Evolutionary conservation across 1,284 basidiomycete species (phyloP).

Genomic region (Ceratobasidium sp.): DNA sequence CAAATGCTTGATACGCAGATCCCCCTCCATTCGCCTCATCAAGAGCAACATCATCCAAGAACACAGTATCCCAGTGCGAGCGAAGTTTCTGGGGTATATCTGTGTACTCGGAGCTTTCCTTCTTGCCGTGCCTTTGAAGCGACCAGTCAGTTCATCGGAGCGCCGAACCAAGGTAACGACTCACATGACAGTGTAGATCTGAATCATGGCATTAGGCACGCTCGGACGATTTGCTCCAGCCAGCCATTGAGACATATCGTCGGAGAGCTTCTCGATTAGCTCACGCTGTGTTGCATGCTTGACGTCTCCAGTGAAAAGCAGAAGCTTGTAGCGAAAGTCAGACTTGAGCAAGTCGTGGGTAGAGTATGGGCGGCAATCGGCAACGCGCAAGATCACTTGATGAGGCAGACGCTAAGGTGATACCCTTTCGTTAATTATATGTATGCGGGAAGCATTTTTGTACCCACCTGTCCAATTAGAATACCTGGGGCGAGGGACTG

Average conservation of each 20-base stretch:
- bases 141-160: background rate
- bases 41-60: constrained; percentile 23
- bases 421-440: background rate
- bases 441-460: no score
- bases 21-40: constrained; percentile 54
- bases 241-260: constrained; percentile 50
- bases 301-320: constrained; percentile 72
- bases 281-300: constrained; percentile 54
- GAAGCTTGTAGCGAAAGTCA: constrained; percentile 75
- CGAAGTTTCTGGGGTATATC: constrained; percentile 64
- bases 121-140: constrained; percentile 52
- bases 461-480: constrained; percentile 58
- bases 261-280: constrained; percentile 53
- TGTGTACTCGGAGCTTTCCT: constrained; percentile 60
- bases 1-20: constrained; percentile 65
- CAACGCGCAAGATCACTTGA: constrained; percentile 68
- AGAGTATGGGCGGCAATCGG: constrained; percentile 69
- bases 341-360: constrained; percentile 75
- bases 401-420: constrained; percentile 64
- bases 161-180: background rate
- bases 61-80: constrained; percentile 63
- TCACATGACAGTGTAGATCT: constrained; percentile 4
- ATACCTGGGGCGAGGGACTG: constrained; percentile 63
- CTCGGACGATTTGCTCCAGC: constrained; percentile 52
- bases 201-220: background rate